Base-by-base conservation (phyloP, 768 basidiomycete genomes). In the Strobilomyces confusus region DNA sequence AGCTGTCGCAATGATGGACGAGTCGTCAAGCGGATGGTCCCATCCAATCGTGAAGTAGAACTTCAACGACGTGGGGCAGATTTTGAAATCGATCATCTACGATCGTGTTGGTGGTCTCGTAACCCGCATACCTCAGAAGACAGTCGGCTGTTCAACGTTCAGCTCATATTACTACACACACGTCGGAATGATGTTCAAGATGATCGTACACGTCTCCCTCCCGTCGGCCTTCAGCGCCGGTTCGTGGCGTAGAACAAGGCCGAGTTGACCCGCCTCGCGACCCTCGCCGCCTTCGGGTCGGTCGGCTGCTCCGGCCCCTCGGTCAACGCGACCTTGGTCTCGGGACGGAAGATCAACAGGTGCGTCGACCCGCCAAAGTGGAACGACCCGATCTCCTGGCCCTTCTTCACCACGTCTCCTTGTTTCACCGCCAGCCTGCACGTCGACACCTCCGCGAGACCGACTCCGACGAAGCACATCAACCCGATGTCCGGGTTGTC, bases 361-460 rank as follows among this genome's bases (percentile, higher is more conserved):
- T 80, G 73, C 1, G 79, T 75, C 23, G 80, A 84, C 3, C 82
- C 82, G 1, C 81, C 81, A 67, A 83, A 84, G 59, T 83, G 82
- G 75, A 86, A 82, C 70, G 74, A 77, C 55, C 84, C 85, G 0
- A 82, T 54, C 61, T 84, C 67, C 23, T 84, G 77, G 1, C 86
- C 83, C 58, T 77, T 78, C 51, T 67, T 69, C n/a, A 85, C 64
- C 33, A 54, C 55, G 25, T 82, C 63, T 0, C 79, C 78, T 15
- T 64, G 70, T 60, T 66, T 67, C 20, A 84, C 82, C 1, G 67
- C 76, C 17, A 76, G 61, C 55, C 78, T 75, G 56, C 78, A 80
- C n/a, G 81, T 84, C 32, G 82, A 85, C 1, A 86, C 75, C 64
- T 86, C 84, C 1, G 72, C 72, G 75, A 87, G 82, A 0, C 84